A percentile compares a stretch with the other conserved stretches of the same genome.
Evolutionary conservation across 345 rosid genomes (phyloP).

Genomic region (Lepidium aucheri): DNA sequence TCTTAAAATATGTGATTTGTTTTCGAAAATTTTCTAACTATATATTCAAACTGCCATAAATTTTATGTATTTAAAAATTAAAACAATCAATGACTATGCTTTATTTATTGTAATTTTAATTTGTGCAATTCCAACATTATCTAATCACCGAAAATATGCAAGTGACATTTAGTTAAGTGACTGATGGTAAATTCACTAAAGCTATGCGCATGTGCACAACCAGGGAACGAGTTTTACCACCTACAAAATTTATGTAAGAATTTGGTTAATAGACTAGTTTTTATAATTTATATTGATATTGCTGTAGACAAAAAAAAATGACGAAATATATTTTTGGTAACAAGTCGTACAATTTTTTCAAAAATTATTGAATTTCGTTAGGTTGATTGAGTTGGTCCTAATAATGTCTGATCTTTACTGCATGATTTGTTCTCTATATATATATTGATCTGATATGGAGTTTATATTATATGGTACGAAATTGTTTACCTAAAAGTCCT

Average conservation of each 20-base stretch:
- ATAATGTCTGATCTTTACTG: conserved; percentile 6
- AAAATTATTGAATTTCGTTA: conserved; percentile 10
- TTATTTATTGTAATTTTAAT: neutral
- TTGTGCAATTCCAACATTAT: neutral
- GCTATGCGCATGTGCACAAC: too few relatives aligned
- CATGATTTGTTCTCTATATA: neutral
- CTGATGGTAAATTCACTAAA: too few relatives aligned
- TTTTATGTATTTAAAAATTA: too few relatives aligned
- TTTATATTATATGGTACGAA: conserved; percentile 5
- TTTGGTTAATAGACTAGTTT: too few relatives aligned
- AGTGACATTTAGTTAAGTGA: too few relatives aligned
- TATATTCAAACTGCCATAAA: too few relatives aligned
- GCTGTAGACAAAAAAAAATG: too few relatives aligned
- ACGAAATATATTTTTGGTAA: neutral
- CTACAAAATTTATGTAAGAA: too few relatives aligned
- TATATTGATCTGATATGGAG: neutral
- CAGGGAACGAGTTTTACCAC: too few relatives aligned
- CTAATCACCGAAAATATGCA: neutral
- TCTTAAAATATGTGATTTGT: too few relatives aligned
- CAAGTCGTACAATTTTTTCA: neutral
- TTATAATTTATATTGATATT: too few relatives aligned
- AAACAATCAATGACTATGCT: neutral
- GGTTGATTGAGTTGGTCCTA: conserved; percentile 8
- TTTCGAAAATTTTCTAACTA: too few relatives aligned
- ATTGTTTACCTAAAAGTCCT: neutral